Evolutionary conservation across 2,329 filamentous ascomycete species (phyloP).

Genomic region (Sarocladium brachiariae): DNA sequence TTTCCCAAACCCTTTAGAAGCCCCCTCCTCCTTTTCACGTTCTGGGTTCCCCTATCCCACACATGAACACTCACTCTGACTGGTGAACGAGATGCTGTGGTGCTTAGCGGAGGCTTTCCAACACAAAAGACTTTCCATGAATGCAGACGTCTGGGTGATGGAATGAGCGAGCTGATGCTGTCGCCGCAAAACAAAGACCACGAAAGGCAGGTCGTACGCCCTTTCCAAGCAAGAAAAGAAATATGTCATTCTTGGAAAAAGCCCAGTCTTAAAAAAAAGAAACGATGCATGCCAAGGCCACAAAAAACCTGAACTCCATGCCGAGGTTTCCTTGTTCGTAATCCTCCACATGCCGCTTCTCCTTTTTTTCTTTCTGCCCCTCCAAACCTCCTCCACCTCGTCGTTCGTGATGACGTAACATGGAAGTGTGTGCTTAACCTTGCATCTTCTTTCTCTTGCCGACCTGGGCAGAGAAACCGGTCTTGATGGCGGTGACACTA

Average conservation of each 20-base stretch:
- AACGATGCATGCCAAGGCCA: slow-evolving; percentile 3
- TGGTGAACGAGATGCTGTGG: too few relatives aligned
- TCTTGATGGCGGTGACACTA: slow-evolving; percentile 97
- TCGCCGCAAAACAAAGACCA: not conserved
- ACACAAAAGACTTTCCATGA: too few relatives aligned
- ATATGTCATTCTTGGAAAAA: not conserved
- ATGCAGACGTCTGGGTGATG: too few relatives aligned
- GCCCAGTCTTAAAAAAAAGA: not conserved
- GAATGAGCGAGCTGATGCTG: not conserved
- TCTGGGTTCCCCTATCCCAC: too few relatives aligned
- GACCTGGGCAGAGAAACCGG: slow-evolving; percentile 98
- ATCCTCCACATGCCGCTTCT: not conserved
- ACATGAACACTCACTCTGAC: too few relatives aligned
- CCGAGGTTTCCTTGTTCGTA: not conserved
- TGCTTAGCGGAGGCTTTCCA: too few relatives aligned
- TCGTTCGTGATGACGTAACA: slow-evolving; percentile 1
- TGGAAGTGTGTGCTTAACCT: slow-evolving; percentile 46
- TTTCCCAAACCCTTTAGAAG: too few relatives aligned
- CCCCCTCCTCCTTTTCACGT: too few relatives aligned
- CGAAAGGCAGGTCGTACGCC: not conserved
- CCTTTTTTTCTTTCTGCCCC: too few relatives aligned
- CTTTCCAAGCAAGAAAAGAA: too few relatives aligned
- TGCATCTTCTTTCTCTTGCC: slow-evolving; percentile 96
- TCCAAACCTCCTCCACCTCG: not conserved
- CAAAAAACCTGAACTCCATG: slow-evolving; percentile 5